Evolutionary conservation across 352 stramenopile species (phyloP).

Genomic region (Phytopythium sindhum): DNA sequence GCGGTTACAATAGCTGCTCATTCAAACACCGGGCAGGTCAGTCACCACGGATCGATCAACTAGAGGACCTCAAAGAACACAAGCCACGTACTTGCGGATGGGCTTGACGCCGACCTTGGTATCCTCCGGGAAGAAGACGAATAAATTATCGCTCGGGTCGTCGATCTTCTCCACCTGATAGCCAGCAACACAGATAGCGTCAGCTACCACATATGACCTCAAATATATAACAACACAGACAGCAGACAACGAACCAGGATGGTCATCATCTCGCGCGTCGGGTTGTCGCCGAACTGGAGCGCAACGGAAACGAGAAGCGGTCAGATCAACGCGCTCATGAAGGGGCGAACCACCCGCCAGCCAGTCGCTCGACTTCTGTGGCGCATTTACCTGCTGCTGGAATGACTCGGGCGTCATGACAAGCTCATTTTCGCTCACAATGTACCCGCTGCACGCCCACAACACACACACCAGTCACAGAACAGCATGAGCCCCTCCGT

Average conservation of each 20-base stretch:
- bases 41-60: background rate
- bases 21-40: background rate
- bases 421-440: constrained; percentile 95
- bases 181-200: background rate
- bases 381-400: constrained; percentile 55
- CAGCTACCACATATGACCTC: background rate
- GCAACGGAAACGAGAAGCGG: background rate
- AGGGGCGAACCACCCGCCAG: background rate
- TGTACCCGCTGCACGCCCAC: constrained; percentile 90
- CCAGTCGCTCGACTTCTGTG: background rate
- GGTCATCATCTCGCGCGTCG: constrained; percentile 94
- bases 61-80: constrained; percentile 25
- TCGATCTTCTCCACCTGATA: constrained; percentile 78
- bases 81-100: constrained; percentile 86
- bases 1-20: constrained; percentile 85
- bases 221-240: background rate
- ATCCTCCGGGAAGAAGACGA: constrained; percentile 99
- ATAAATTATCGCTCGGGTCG: constrained; percentile 94
- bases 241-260: constrained; percentile 81
- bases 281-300: constrained; percentile 88
- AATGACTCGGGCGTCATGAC: constrained; percentile 95
- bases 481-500: background rate
- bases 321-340: background rate
- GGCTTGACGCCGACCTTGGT: constrained; percentile 98
- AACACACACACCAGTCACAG: constrained; percentile 8